Evolutionary conservation across 2,329 filamentous ascomycete genomes (phyloP), one percentile per base, ranked within the genome.

Genomic region (Cytospora schulzeri): DNA sequence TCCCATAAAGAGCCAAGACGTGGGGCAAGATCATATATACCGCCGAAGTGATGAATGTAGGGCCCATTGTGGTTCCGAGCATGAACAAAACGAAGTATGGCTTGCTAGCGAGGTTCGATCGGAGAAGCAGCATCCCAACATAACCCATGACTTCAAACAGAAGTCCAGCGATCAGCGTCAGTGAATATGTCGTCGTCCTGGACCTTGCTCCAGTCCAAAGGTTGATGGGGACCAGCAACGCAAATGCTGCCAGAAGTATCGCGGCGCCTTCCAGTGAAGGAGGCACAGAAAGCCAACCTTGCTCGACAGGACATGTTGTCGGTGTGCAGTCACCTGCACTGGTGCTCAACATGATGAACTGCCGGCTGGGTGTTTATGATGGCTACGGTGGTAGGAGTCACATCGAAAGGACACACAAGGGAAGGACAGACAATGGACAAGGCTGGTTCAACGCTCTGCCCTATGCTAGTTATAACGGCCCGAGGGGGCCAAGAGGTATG

Each of bases 1-100:
- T 74, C 24, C 82, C 82, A 65, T 83, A 84, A 5, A 84, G 69
- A 9, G 74, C 72, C 41, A 84, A 72, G 26, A 83, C 71, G 53
- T 80, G 80, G 2, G 82, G 81, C 22, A 84, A 70, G 9, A 80
- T 69, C 26, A 78, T 71, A 60, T 80, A 83, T 31, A 83, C 71
- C 29, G 81, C 77, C 14, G 75, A 73, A 14, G 76, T 77, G 66
- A 83, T 76, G 48, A 82, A 73, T 2, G 78, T 79, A 19, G 82
- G 80, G 1, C 81, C 83, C 41, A 82, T 70, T 24, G 80, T 72
- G 1, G 80, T 82, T 22, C 82, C 82, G 15, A 82, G 67, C 35
- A 84, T 70, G 63, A 75, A 82, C 5, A 85, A 67, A 14, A 76
- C 71, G 66, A 83, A 82, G 64, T 73, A 76, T 3, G 71, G 70